Conservation (phyloP, 257 asterid genomes). For the Fraxinus anomala region DNA sequence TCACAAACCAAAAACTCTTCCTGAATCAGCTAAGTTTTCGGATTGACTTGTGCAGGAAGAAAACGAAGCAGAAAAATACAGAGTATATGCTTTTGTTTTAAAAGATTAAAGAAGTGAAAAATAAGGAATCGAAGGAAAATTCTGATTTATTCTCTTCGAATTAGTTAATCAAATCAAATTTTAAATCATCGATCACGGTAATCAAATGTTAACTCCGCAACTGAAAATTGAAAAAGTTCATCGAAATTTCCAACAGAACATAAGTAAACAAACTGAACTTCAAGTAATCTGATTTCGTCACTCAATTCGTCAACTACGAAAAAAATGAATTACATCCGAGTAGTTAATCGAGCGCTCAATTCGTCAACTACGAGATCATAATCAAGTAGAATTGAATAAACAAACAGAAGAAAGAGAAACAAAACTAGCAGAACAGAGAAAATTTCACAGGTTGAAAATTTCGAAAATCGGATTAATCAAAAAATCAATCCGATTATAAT, state of each 20-base stretch:
- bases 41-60: background rate
- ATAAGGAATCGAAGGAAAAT: background rate
- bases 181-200: background rate
- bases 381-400: background rate
- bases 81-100: too few species aligned
- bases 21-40: background rate
- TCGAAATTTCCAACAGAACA: background rate
- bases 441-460: background rate
- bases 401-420: background rate
- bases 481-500: background rate
- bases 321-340: background rate
- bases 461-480: background rate
- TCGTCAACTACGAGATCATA: conserved; percentile 9
- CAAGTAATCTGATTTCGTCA: background rate
- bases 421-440: conserved; percentile 1
- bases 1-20: background rate
- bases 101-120: background rate
- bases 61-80: background rate
- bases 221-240: background rate
- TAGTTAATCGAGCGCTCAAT: background rate
- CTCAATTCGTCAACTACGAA: background rate
- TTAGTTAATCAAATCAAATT: background rate
- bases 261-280: background rate
- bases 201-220: too few species aligned
- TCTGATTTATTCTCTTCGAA: background rate